Evolutionary conservation across 495 filamentous ascomycete species (phyloP).

Genomic region (Penicillium coprophilum): DNA sequence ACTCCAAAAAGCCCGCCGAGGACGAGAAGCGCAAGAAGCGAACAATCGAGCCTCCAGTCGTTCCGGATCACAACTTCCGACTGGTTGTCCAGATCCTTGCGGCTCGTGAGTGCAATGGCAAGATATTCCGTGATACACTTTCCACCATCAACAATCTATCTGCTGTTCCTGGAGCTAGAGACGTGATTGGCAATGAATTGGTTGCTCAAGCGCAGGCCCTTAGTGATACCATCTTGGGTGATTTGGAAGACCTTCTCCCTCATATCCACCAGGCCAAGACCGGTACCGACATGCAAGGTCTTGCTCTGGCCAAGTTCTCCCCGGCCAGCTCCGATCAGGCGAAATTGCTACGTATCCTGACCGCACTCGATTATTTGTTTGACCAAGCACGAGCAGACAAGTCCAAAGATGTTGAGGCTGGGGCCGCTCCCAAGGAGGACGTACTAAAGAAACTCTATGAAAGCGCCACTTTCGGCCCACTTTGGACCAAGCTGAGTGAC

Average conservation of each 20-base stretch:
- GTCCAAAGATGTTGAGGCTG: slow-evolving; percentile 53
- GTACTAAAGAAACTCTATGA: slow-evolving; percentile 85
- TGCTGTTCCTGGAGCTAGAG: slow-evolving; percentile 83
- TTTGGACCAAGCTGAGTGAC: slow-evolving; percentile 94
- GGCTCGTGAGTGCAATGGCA: slow-evolving; percentile 91
- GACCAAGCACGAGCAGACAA: slow-evolving; percentile 64
- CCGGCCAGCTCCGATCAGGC: slow-evolving; percentile 93
- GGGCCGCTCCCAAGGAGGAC: slow-evolving; percentile 63
- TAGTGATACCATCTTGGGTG: slow-evolving; percentile 76
- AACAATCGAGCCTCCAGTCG: slow-evolving; percentile 75
- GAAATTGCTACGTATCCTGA: slow-evolving; percentile 89
- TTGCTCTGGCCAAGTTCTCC: slow-evolving; percentile 93
- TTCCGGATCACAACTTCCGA: slow-evolving; percentile 86
- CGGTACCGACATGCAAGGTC: slow-evolving; percentile 90
- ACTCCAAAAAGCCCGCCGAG: slow-evolving; percentile 46
- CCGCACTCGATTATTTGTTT: slow-evolving; percentile 94
- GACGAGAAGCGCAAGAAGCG: slow-evolving; percentile 69
- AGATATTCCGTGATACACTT: slow-evolving; percentile 94
- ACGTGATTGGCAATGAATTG: slow-evolving; percentile 87
- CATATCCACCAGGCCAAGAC: slow-evolving; percentile 84
- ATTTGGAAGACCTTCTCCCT: slow-evolving; percentile 81
- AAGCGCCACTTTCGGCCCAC: slow-evolving; percentile 78
- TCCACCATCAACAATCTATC: slow-evolving; percentile 98
- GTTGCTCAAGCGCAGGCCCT: slow-evolving; percentile 80
- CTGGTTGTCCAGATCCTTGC: slow-evolving; percentile 94